Evolutionary conservation across 2,329 filamentous ascomycete genomes (phyloP).

Genomic region (Colletotrichum filicis): DNA sequence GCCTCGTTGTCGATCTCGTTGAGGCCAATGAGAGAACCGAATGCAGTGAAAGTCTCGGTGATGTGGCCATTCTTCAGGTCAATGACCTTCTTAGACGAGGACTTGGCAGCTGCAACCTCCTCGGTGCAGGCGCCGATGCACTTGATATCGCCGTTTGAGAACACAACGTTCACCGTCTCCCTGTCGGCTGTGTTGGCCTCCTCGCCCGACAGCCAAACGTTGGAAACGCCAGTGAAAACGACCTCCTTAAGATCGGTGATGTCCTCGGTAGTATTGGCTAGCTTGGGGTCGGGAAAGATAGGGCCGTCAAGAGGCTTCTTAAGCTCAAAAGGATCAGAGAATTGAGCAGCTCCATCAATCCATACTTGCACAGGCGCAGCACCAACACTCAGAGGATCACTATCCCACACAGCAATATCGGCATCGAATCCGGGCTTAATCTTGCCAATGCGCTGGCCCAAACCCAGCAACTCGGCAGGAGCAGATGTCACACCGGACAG

Average conservation of each 20-base stretch:
- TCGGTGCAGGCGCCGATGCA: slow-evolving; percentile 65
- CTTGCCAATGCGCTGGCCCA: slow-evolving; percentile 69
- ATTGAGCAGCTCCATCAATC: slow-evolving; percentile 71
- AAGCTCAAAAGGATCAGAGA: slow-evolving; percentile 64
- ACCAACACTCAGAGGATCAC: slow-evolving; percentile 69
- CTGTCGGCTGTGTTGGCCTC: slow-evolving; percentile 36
- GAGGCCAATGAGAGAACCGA: slow-evolving; percentile 70
- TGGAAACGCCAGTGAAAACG: slow-evolving; percentile 67
- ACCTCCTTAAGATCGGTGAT: slow-evolving; percentile 51
- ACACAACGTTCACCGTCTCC: slow-evolving; percentile 57
- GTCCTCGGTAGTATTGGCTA: slow-evolving; percentile 55
- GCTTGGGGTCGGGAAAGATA: slow-evolving; percentile 51
- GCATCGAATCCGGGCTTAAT: slow-evolving; percentile 71
- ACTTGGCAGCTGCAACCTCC: slow-evolving; percentile 52
- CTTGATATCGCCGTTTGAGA: slow-evolving; percentile 63
- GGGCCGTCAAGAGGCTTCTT: slow-evolving; percentile 57
- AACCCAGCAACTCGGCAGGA: slow-evolving; percentile 67
- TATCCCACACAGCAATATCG: slow-evolving; percentile 72
- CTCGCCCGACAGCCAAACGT: slow-evolving; percentile 60
- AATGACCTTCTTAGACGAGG: slow-evolving; percentile 51
- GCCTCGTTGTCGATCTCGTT: slow-evolving; percentile 71
- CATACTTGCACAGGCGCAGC: slow-evolving; percentile 70
- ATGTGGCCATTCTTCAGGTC: slow-evolving; percentile 68
- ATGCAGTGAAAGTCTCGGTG: slow-evolving; percentile 69
- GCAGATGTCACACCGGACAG: slow-evolving; percentile 68